A percentile compares a stretch with the other conserved stretches of the same genome.
phyloP scores from a whole-genome alignment of 2,329 filamentous ascomycete genomes.

The Dactylonectria macrodidyma region DNA sequence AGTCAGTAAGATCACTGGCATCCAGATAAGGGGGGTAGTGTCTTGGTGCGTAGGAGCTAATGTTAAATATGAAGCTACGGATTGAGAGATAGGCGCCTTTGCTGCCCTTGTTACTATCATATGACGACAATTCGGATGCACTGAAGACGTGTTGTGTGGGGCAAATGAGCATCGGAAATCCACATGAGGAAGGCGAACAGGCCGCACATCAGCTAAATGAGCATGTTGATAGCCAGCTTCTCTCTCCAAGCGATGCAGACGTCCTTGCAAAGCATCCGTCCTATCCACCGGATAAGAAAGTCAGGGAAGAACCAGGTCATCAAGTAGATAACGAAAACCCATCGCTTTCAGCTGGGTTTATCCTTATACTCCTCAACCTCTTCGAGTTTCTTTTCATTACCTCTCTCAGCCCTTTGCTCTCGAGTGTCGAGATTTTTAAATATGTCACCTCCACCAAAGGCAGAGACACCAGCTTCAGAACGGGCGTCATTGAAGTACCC shows the following conservation, averaged over 20 bases:
- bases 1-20: slow-evolving; percentile 76
- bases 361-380: slow-evolving; percentile 90
- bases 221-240: slow-evolving; percentile 96
- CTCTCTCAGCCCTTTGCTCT: slow-evolving; percentile 95
- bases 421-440: slow-evolving; percentile 96
- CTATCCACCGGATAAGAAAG: slow-evolving; percentile 81
- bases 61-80: slow-evolving; percentile 90
- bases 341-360: slow-evolving; percentile 87
- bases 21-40: slow-evolving; percentile 79
- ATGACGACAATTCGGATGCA: slow-evolving; percentile 78
- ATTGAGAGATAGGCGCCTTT: slow-evolving; percentile 81
- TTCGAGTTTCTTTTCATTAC: slow-evolving; percentile 89
- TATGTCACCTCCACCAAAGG: slow-evolving; percentile 94
- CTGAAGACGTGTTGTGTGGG: slow-evolving; percentile 93
- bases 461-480: slow-evolving; percentile 93
- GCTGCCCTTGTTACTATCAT: slow-evolving; percentile 79
- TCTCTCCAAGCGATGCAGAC: slow-evolving; percentile 95
- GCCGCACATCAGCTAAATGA: slow-evolving; percentile 91
- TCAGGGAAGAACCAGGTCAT: slow-evolving; percentile 93
- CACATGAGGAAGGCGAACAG: slow-evolving; percentile 88
- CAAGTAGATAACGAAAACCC: slow-evolving; percentile 86
- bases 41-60: slow-evolving; percentile 78
- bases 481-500: slow-evolving; percentile 91
- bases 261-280: slow-evolving; percentile 92
- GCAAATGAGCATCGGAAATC: slow-evolving; percentile 90